Conservation (phyloP, 176 grass and related monocot genomes). For the Tillandsia fasciculata region DNA sequence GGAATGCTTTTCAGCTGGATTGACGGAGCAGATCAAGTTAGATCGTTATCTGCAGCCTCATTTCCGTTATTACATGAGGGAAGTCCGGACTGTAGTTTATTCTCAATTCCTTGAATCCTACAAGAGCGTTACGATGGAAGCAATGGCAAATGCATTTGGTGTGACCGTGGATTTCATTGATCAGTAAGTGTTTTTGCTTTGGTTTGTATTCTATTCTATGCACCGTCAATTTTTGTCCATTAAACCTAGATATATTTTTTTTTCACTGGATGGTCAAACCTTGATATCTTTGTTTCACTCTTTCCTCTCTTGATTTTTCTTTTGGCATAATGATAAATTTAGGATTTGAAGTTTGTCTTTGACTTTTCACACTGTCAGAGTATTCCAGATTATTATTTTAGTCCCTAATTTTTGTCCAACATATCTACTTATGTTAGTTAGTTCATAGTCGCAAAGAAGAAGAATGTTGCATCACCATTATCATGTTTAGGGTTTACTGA, state of each 20-base stretch:
- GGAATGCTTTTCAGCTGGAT: conserved; percentile 62
- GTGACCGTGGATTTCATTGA: conserved; percentile 90
- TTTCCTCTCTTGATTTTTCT: no score
- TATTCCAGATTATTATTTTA: background rate
- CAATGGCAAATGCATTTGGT: conserved; percentile 90
- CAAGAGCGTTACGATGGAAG: conserved; percentile 99
- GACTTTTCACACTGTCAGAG: background rate
- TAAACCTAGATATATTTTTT: background rate
- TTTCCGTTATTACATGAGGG: conserved; percentile 92
- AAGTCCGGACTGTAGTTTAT: conserved; percentile 82
- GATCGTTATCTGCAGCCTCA: conserved; percentile 86
- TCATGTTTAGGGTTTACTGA: no score
- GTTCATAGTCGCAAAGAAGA: background rate
- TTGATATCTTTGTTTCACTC: no score
- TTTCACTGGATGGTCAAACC: no score
- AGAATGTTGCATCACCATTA: no score
- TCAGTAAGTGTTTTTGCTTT: conserved; percentile 44
- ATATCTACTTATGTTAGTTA: background rate
- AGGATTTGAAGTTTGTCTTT: conserved; percentile 2
- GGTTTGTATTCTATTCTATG: background rate
- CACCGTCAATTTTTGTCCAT: background rate
- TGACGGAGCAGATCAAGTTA: conserved; percentile 88
- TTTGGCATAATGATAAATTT: no score
- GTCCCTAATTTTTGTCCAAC: no score
- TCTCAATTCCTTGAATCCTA: conserved; percentile 95